phyloP scores from a whole-genome alignment of 106 monocot species.

The Alisma plantagoaquatica region DNA sequence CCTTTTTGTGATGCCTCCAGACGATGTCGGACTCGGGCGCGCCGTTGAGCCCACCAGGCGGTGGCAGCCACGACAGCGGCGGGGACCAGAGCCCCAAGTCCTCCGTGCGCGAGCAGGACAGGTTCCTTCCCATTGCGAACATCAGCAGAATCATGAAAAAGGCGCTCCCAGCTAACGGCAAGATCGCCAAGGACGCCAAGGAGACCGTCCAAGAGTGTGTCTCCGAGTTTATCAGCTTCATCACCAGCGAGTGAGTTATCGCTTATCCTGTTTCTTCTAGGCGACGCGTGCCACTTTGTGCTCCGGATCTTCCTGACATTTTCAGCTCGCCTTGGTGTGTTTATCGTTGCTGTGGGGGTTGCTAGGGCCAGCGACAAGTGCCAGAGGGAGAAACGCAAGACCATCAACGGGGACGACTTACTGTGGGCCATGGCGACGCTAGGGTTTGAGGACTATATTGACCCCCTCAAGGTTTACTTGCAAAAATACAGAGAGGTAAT shows the following conservation, averaged over 20 bases:
- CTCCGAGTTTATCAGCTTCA: slow-evolving; percentile 50
- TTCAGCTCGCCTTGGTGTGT: neutral
- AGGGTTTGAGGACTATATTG: slow-evolving; percentile 41
- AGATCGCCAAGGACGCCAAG: slow-evolving; percentile 51
- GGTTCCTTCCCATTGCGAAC: slow-evolving; percentile 37
- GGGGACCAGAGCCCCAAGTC: slow-evolving; percentile 29
- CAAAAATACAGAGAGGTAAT: slow-evolving; percentile 38
- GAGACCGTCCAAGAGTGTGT: slow-evolving; percentile 44
- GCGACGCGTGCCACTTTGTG: too few relatives aligned
- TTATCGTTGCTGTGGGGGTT: neutral
- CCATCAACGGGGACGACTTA: slow-evolving; percentile 39
- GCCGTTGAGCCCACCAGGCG: slow-evolving; percentile 25
- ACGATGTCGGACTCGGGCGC: slow-evolving; percentile 2
- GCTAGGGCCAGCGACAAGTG: slow-evolving; percentile 41
- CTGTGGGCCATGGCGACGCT: slow-evolving; percentile 44
- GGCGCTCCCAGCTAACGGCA: slow-evolving; percentile 40
- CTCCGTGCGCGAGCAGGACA: slow-evolving; percentile 35
- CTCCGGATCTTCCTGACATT: neutral
- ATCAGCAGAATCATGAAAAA: slow-evolving; percentile 50
- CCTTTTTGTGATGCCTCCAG: neutral
- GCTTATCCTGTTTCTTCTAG: too few relatives aligned
- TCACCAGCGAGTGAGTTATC: slow-evolving; percentile 32
- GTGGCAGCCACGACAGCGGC: slow-evolving; percentile 30
- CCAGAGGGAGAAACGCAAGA: slow-evolving; percentile 37
- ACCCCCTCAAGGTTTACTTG: slow-evolving; percentile 29